A percentile compares a stretch with the other conserved stretches of the same genome.
Evolutionary conservation across 1,139 yeast species (phyloP).

Genomic region (Hemisphaericaspora subhashii): DNA sequence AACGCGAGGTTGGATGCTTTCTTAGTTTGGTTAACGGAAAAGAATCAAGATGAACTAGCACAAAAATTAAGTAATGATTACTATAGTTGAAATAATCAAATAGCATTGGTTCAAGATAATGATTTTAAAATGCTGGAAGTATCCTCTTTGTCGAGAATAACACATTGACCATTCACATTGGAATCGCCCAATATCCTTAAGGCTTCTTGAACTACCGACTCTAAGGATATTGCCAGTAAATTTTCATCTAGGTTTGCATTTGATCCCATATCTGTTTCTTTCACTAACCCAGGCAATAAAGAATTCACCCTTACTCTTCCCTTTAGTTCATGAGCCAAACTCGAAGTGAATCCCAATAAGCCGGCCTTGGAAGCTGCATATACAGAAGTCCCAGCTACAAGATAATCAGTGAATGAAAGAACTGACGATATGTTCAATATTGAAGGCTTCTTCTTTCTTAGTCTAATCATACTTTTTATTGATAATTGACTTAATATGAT

Average conservation of each 20-base stretch:
- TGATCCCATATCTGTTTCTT: conserved; percentile 70
- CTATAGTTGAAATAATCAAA: neutral
- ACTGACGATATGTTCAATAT: conserved; percentile 74
- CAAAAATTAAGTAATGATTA: conserved; percentile 1
- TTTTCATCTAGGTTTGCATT: conserved; percentile 16
- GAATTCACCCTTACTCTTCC: conserved; percentile 58
- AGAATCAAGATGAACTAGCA: conserved; percentile 1
- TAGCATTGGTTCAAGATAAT: neutral
- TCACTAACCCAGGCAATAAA: conserved; percentile 70
- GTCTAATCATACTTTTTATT: conserved; percentile 14
- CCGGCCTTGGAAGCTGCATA: conserved; percentile 87
- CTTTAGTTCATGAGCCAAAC: conserved; percentile 64
- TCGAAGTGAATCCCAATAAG: conserved; percentile 60
- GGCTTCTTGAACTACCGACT: conserved; percentile 29
- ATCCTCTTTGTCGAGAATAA: conserved; percentile 15
- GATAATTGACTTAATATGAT: conserved; percentile 53
- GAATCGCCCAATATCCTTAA: conserved; percentile 30
- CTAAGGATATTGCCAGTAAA: conserved; percentile 17
- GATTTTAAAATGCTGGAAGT: neutral
- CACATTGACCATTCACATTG: conserved; percentile 41
- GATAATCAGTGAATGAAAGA: conserved; percentile 47
- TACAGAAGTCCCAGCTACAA: conserved; percentile 62
- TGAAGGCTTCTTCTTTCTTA: conserved; percentile 20
- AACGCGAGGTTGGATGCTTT: conserved; percentile 18
- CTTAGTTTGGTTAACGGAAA: conserved; percentile 18